Evolutionary conservation across 495 filamentous ascomycete species (phyloP).

Genomic region (Daldinia childiae): DNA sequence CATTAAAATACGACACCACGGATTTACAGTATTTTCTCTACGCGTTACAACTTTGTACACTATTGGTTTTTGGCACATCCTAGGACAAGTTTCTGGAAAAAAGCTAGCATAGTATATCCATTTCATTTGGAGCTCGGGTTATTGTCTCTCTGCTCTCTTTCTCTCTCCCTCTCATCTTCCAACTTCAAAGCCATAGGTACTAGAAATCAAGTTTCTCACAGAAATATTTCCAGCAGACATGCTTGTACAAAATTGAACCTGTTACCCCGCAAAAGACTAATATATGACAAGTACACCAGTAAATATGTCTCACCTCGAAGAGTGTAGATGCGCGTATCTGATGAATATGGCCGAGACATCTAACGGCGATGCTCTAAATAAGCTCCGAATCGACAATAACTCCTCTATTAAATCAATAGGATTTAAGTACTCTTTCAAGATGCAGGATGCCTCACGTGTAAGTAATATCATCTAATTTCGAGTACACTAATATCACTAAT

Average conservation of each 20-base stretch:
- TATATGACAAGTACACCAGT: slow-evolving; percentile 15
- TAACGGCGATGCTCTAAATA: slow-evolving; percentile 10
- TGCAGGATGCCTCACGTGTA: no score
- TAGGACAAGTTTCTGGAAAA: slow-evolving; percentile 17
- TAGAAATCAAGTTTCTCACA: not conserved
- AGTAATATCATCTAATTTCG: no score
- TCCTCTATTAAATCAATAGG: not conserved
- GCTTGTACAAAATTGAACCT: not conserved
- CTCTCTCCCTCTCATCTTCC: not conserved
- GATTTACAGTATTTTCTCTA: not conserved
- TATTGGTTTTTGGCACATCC: slow-evolving; percentile 15
- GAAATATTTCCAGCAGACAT: not conserved
- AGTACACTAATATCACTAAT: no score
- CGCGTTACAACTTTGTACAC: slow-evolving; percentile 17
- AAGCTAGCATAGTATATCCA: slow-evolving; percentile 16
- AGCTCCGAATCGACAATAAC: not conserved
- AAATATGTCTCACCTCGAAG: slow-evolving; percentile 25
- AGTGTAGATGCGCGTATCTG: slow-evolving; percentile 3
- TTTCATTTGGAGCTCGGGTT: not conserved
- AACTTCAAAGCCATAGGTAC: not conserved
- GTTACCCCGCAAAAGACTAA: slow-evolving; percentile 23
- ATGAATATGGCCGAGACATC: slow-evolving; percentile 43
- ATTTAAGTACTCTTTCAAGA: no score
- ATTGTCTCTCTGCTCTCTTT: not conserved
- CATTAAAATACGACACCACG: slow-evolving; percentile 3